A percentile compares a stretch with the other conserved stretches of the same genome.
Evolutionary conservation across 805 yeast species (phyloP).

Genomic region (Pichia insulana): DNA sequence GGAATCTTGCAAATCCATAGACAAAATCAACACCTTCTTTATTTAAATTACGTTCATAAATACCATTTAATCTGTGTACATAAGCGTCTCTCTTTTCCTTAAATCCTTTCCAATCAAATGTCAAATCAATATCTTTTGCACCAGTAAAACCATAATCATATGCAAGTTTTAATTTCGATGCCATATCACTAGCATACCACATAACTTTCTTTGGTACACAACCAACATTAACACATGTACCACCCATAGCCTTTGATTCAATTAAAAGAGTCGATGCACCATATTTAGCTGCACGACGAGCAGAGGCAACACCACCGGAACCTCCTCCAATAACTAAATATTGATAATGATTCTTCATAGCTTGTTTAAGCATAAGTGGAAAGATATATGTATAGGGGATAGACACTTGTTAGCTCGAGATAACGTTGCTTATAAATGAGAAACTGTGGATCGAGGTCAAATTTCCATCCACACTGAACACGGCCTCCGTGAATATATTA

Average conservation of each 20-base stretch:
- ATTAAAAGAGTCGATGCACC: constrained; percentile 83
- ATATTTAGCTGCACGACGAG: constrained; percentile 89
- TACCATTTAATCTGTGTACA: constrained; percentile 78
- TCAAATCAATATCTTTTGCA: constrained; percentile 71
- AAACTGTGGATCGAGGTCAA: too few relatives aligned
- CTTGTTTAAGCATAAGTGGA: constrained; percentile 8
- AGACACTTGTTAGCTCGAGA: too few relatives aligned
- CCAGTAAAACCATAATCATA: constrained; percentile 71
- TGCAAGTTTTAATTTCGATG: constrained; percentile 65
- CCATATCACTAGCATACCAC: constrained; percentile 96
- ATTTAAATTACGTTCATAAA: constrained; percentile 77
- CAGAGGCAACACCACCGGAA: constrained; percentile 98
- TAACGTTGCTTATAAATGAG: too few relatives aligned
- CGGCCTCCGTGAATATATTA: too few relatives aligned
- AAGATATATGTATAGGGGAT: too few relatives aligned
- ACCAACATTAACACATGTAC: constrained; percentile 98
- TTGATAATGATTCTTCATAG: constrained; percentile 56
- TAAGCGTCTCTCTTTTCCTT: constrained; percentile 91
- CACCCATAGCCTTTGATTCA: constrained; percentile 82
- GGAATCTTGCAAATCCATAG: constrained; percentile 80
- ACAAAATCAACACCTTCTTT: constrained; percentile 85
- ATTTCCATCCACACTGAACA: too few relatives aligned
- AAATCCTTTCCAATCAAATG: constrained; percentile 75
- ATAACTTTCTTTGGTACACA: constrained; percentile 98
- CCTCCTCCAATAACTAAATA: constrained; percentile 98